phyloP scores from a whole-genome alignment of 352 stramenopile species.

The Globisporangium paroecandrum region DNA sequence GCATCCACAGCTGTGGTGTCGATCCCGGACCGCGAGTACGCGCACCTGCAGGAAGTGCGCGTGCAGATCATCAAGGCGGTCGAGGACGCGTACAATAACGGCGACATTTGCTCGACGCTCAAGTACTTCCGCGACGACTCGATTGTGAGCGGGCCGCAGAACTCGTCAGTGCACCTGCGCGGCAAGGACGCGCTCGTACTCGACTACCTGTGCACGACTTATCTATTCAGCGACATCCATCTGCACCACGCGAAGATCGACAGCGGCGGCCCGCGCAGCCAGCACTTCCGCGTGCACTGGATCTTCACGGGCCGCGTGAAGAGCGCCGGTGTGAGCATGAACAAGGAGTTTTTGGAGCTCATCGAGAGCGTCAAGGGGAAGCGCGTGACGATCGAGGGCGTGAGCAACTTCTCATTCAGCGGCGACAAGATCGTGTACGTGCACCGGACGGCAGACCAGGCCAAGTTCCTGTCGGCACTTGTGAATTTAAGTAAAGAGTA shows the following conservation, averaged over 20 bases:
- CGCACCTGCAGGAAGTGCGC: slow-evolving; percentile 68
- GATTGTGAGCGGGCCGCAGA: slow-evolving; percentile 83
- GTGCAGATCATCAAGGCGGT: slow-evolving; percentile 80
- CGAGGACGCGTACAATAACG: slow-evolving; percentile 77
- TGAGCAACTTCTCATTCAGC: slow-evolving; percentile 87
- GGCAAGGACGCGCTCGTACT: slow-evolving; percentile 81
- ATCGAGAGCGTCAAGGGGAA: slow-evolving; percentile 81
- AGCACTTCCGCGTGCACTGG: slow-evolving; percentile 87
- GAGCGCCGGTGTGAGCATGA: slow-evolving; percentile 78
- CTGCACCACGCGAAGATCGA: slow-evolving; percentile 81
- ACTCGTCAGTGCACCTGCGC: slow-evolving; percentile 78
- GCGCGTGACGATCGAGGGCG: slow-evolving; percentile 77
- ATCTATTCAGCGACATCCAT: slow-evolving; percentile 73
- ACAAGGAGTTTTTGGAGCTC: slow-evolving; percentile 85
- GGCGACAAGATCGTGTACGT: slow-evolving; percentile 88
- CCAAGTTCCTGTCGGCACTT: slow-evolving; percentile 82
- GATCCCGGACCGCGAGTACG: slow-evolving; percentile 80
- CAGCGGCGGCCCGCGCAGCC: slow-evolving; percentile 73
- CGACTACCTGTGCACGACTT: slow-evolving; percentile 86
- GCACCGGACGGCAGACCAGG: slow-evolving; percentile 83
- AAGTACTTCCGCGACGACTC: slow-evolving; percentile 86
- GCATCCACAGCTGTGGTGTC: slow-evolving; percentile 47
- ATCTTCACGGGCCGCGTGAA: slow-evolving; percentile 73
- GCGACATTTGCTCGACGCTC: slow-evolving; percentile 72
- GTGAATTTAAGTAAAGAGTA: slow-evolving; percentile 78